Base-by-base conservation (phyloP, 805 yeast genomes). In the Torulaspora indica region DNA sequence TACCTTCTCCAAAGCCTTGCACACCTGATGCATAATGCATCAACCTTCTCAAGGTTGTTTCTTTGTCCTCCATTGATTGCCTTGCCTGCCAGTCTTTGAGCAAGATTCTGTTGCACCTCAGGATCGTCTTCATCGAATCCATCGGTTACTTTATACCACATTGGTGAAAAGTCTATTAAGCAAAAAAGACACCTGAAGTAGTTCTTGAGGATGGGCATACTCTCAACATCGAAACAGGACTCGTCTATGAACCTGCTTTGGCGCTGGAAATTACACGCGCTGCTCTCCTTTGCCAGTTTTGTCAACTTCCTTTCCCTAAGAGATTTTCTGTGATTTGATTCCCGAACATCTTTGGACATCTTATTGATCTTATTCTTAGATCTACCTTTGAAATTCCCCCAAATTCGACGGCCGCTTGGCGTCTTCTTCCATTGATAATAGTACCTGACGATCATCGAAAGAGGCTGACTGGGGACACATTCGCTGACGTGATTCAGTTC, bases 351-450 rank as follows among this genome's bases (percentile, higher is more conserved):
- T 52, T 34, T 65, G 17, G 57, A 54, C 23, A 47, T 53, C 42
- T 58, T 47, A 46, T 52, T 51, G 24, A 53, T 64, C 49, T 76
- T 79, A 58, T 83, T 84, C 52, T 79, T 79, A 32, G 73, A 63
- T 40, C 95, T 66, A 0, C 93, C 95, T 34, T 79, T 81, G 58
- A 67, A 86, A 56, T 82, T 80, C 28, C 87, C 95, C 95, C 97
- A 86, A 13, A 88, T 84, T 33, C 61, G 58, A 49, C 76, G 80
- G 0, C 97, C 97, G 35, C 73, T 72, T 24, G 75, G 69, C 0
- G 95, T 83, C 61, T 90, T 90, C 64, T 90, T 90, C 98, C 98
- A 91, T 42, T 87, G 68, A 56, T 91, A 91, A 57, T 88, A 91
- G 60, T 74, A 89, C 45, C 97, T 67, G 1, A 91, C 98, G 50